Base-by-base conservation (phyloP, 1,139 yeast genomes). In the Candida pseudoviswanathii region DNA sequence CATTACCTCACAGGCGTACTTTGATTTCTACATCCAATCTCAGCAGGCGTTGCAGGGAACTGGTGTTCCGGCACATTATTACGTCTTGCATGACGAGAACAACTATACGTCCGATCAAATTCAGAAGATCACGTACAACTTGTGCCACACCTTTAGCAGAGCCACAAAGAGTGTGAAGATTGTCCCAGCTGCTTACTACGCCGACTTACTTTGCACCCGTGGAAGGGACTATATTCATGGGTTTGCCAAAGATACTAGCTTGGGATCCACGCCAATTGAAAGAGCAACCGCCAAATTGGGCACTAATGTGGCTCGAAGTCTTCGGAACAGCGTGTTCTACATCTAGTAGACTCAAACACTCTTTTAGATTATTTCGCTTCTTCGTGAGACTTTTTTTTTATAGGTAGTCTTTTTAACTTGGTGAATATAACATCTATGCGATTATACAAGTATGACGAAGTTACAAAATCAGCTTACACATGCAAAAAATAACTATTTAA, bases 11-110 rank as follows among this genome's bases (percentile, higher is more conserved):
- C 53, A 51, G 10, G 53, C 55, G 2, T 54, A 48, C 40, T 54
- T 54, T 42, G 57, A 54, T 43, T 54, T 54, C 33, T 54, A 52
- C 22, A 49, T 52, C 34, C 57, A 54, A 45, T 54, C 56, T 26
- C 57, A 54, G 43, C 57, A 54, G 43, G 52, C 57, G 3, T 48
- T 54, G 24, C 54, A 54, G 46, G 56, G 57, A 6, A 48, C 54
- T 32, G 57, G 56, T 46, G 48, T 54, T 27, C 56, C 56, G 22
- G 57, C 54, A n/a, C 57, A 52, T 50, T 54, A 52, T 41, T 54
- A 51, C 39, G 54, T 54, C 29, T 51, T 54, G 22, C 56, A 54
- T 38, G 56, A 52, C 49, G 57, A 52, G 44, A 54, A 54, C 31
- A 44, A 42, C 30, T 52, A 52, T 36, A 45, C 48, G 2, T 47